Base-by-base conservation (phyloP, 441 rosid genomes). In the Aquilaria agallochum region DNA sequence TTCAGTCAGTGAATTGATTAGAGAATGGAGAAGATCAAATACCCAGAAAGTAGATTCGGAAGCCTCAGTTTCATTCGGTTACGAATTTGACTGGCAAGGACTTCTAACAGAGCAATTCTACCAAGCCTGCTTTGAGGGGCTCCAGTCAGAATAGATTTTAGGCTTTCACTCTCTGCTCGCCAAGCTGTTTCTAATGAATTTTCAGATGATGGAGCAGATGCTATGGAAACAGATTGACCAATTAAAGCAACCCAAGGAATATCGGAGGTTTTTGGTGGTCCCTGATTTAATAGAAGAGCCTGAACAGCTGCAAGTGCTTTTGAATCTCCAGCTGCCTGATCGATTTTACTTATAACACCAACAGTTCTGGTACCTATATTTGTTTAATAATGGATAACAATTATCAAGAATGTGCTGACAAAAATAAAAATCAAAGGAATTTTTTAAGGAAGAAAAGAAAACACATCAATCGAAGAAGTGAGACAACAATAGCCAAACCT, bases 211-310 rank as follows among this genome's bases (percentile, higher is more conserved):
- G 86, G 87, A 51, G 92, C 83, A 60, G 98, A 80, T 56, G 96
- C 90, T 11, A 93, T 90, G 15, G 98, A 69, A 51, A 93, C 97
- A 58, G 98, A 87, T 68, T 93, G 98, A 32, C 97, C 98, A 68
- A 93, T 90, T 75, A 93, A 75, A 64, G 97, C 98, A 78, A 90
- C 92, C 98, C 98, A 93, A 5, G 87, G 95, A 59, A 93, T 93
- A 68, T 90, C 97, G 42, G 85, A 68, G 58, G 98, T 88, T 80
- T 85, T 93, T 30, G 96, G 79, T 5, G 96, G 98, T 50, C 98
- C 98, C 76, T 85, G 88, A 64, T 93, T 90, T 72, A 76, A 70
- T 49, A 93, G 76, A 46, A 90, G 96, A 63, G 95, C 95, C 73
- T 85, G 95, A 80, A 93, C 97, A 13, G 98, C 98, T 50, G 96